phyloP scores from a whole-genome alignment of 257 asterid species.

The Nyctanthes arbortristis region DNA sequence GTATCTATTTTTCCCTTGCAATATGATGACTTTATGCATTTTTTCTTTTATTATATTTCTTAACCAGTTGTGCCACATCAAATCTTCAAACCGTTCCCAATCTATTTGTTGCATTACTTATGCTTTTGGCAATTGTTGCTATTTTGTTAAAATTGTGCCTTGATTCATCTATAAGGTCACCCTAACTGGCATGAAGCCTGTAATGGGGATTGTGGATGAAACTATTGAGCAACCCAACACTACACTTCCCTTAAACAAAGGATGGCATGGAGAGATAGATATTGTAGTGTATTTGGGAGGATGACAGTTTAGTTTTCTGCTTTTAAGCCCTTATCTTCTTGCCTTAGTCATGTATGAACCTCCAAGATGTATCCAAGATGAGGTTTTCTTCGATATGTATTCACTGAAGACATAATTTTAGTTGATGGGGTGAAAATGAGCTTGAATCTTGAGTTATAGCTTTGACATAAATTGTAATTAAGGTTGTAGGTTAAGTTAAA shows the following conservation, averaged over 20 bases:
- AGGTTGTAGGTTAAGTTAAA: neutral
- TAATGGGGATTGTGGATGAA: neutral
- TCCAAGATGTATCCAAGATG: neutral
- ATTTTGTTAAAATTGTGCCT: neutral
- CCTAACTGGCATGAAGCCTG: neutral
- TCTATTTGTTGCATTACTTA: neutral
- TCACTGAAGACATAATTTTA: neutral
- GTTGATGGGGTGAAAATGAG: neutral
- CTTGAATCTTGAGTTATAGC: neutral
- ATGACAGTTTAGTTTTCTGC: neutral
- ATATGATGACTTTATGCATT: constrained; percentile 1
- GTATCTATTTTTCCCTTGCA: constrained; percentile 13
- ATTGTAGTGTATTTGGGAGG: neutral
- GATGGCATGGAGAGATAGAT: neutral
- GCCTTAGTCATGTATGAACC: neutral
- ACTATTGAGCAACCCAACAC: neutral
- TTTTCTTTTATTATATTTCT: neutral
- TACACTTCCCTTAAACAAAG: neutral
- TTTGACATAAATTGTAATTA: neutral
- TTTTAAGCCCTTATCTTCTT: neutral
- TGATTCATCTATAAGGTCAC: neutral
- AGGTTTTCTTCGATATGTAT: neutral
- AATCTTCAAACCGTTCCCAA: neutral
- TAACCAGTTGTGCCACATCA: neutral
- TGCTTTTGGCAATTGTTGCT: neutral